These are phyloP conservation scores for Periglandula ipomoeae DNA, from an alignment of 2,329 filamentous ascomycete genomes.

Conservation along the genomic window DNA sequence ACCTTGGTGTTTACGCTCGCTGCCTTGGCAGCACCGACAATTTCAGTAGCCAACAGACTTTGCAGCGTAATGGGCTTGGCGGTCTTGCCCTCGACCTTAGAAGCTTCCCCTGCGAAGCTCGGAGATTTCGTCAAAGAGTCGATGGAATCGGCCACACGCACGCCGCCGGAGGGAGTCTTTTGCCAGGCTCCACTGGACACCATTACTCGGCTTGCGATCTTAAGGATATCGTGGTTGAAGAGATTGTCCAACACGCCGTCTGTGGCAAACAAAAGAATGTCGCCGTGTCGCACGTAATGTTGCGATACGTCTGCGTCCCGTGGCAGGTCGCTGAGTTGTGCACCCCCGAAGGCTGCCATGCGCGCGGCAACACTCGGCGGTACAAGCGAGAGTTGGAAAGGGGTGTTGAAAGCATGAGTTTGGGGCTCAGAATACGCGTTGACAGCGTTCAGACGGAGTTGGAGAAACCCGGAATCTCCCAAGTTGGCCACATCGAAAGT, in stretches of 20 bases:
- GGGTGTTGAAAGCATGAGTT: constrained; percentile 96
- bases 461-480: constrained; percentile 88
- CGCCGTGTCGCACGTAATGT: constrained; percentile 74
- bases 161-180: constrained; percentile 46
- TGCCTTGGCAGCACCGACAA: constrained; percentile 73
- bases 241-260: constrained; percentile 97
- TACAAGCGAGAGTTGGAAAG: constrained; percentile 85
- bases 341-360: constrained; percentile 74
- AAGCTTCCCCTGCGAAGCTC: constrained; percentile 12
- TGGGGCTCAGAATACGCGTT: constrained; percentile 77
- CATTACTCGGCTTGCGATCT: constrained; percentile 72
- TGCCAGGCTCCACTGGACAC: constrained; percentile 65
- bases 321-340: constrained; percentile 73
- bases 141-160: constrained; percentile 55
- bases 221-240: constrained; percentile 79
- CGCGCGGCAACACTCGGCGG: constrained; percentile 71
- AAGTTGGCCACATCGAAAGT: constrained; percentile 83
- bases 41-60: constrained; percentile 65
- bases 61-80: constrained; percentile 51
- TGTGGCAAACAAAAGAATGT: constrained; percentile 87
- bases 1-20: constrained; percentile 73
- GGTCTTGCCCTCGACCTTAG: constrained; percentile 12
- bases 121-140: constrained; percentile 28
- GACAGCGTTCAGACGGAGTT: constrained; percentile 77
- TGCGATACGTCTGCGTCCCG: constrained; percentile 73